Base-by-base conservation (phyloP, 2,329 filamentous ascomycete genomes). In the Dichotomopilus funicola region DNA sequence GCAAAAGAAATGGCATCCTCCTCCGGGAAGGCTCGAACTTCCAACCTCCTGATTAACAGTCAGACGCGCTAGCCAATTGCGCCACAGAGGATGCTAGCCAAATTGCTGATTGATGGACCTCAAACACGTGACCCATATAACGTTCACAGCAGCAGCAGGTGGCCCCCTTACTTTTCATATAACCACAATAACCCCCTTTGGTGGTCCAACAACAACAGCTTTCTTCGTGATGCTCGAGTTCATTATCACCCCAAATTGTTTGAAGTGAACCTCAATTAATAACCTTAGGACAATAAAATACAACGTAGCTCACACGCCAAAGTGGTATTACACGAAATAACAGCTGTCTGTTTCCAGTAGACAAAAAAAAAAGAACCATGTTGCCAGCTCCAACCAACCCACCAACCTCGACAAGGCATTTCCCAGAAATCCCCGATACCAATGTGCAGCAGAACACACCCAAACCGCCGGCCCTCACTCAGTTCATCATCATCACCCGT, bases 61-160 rank as follows among this genome's bases (percentile, higher is more conserved):
- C 77, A 75, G 73, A 80, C 78, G 77, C 77, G 77, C 77, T 80
- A 80, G 75, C 77, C 78, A 79, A 77, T 66, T 74, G 71, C 61
- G 72, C 71, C 70, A 82, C 77, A 55, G 51, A 58, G 61, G 61
- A 63, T 53, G 8, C 44, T 44, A 19, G 37, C 37, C 36, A 35
- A 27, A 3, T 27, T 6, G 44, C 37, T 42, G 35, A 11, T 40
- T 38, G 11, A 27, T 47, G 36, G 3, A 9, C 9, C 12, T 13
- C 5, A 6, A 9, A 9, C 19, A 27, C 2, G 19, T 11, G 7
- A 5, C 31, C 6, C 5, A 6, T 11, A 31, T 9, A 31, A 31
- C n/a, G 31, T 3, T 3, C 1, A 45, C 6, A 33, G 8, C n/a
- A 19, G 3, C 4, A 46, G 45, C 19, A 27, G n/a, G n/a, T n/a